phyloP scores from a whole-genome alignment of 164 flowering plant genomes.

The Stephania yunnanensis region DNA sequence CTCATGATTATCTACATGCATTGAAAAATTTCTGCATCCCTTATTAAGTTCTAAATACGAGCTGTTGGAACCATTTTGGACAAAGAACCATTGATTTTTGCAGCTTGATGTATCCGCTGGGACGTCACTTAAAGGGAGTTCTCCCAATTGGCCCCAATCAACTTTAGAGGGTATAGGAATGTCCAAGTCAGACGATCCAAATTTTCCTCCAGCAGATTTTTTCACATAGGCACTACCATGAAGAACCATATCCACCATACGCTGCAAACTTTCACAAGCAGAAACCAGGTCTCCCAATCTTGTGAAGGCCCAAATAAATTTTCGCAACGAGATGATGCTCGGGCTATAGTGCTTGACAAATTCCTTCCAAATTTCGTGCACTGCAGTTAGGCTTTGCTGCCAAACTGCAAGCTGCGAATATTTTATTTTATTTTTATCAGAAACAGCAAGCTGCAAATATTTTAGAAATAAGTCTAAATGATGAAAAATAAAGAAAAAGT shows the following conservation, averaged over 20 bases:
- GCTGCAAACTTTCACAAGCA: slow-evolving; percentile 60
- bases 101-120: not conserved
- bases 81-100: not conserved
- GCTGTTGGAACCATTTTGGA: not conserved
- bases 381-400: slow-evolving; percentile 54
- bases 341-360: slow-evolving; percentile 44
- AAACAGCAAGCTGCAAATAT: slow-evolving; percentile 71
- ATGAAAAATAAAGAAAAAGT: not conserved
- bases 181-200: slow-evolving; percentile 39
- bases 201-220: slow-evolving; percentile 27
- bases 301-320: slow-evolving; percentile 64
- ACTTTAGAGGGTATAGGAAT: slow-evolving; percentile 54
- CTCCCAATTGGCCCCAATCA: slow-evolving; percentile 10
- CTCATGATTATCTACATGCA: slow-evolving; percentile 1
- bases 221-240: slow-evolving; percentile 21
- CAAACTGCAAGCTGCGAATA: slow-evolving; percentile 72
- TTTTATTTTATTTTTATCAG: too few species aligned
- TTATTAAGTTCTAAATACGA: slow-evolving; percentile 4
- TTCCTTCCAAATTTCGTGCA: slow-evolving; percentile 63
- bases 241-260: slow-evolving; percentile 51
- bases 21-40: slow-evolving; percentile 2
- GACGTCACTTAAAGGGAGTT: not conserved
- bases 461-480: not conserved
- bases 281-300: slow-evolving; percentile 58
- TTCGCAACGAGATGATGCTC: slow-evolving; percentile 40